Conservation (phyloP, 768 basidiomycete species). For the Trametes elegans region DNA sequence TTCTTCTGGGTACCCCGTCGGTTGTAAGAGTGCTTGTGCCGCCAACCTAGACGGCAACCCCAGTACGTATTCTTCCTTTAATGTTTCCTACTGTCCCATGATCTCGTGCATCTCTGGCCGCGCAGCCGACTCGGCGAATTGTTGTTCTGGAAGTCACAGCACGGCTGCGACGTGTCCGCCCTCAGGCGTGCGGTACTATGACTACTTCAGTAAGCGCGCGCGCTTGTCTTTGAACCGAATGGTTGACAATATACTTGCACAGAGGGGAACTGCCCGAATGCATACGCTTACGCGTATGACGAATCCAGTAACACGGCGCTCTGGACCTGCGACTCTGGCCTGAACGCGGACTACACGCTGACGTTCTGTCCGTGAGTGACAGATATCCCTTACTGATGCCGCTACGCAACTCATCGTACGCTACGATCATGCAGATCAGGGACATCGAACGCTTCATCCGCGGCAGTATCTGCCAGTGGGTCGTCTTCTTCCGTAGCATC, state of each 20-base stretch:
- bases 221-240: too few species aligned
- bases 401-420: too few species aligned
- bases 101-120: not conserved
- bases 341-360: conserved; percentile 28
- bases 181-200: conserved; percentile 30
- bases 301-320: conserved; percentile 43
- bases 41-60: conserved; percentile 31
- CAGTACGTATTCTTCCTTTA: conserved; percentile 17
- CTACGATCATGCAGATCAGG: not conserved
- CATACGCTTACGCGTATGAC: conserved; percentile 26
- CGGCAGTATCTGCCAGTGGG: not conserved
- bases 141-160: conserved; percentile 32
- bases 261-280: conserved; percentile 26
- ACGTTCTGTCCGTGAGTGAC: conserved; percentile 30
- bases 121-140: conserved; percentile 32
- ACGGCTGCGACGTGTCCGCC: conserved; percentile 32
- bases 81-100: not conserved
- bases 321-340: conserved; percentile 45
- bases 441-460: not conserved
- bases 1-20: conserved; percentile 30
- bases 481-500: too few species aligned
- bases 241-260: not conserved
- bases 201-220: conserved; percentile 24
- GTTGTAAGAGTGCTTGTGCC: conserved; percentile 33
- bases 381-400: not conserved